phyloP scores from a whole-genome alignment of 192 early-diverging fungal genomes.

The Linnemannia exigua region DNA sequence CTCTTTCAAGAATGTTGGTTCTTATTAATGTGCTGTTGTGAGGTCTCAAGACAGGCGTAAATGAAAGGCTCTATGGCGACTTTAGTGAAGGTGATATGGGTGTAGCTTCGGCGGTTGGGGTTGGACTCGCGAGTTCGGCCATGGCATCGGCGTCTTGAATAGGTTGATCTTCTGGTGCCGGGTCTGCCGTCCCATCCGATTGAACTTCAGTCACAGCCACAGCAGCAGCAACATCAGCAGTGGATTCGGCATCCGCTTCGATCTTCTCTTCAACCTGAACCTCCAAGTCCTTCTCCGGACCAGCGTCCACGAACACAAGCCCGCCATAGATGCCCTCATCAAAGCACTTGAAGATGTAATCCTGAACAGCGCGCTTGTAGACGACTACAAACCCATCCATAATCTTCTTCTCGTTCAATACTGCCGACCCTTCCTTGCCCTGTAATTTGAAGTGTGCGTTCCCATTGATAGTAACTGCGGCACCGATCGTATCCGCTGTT shows the following conservation, averaged over 20 bases:
- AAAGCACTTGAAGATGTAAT: constrained; percentile 58
- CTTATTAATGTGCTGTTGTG: not conserved
- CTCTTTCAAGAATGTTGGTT: not conserved
- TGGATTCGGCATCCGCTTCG: not conserved
- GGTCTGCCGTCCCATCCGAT: not conserved
- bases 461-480: not conserved
- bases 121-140: not conserved
- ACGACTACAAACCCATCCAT: constrained; percentile 53
- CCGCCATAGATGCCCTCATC: constrained; percentile 63
- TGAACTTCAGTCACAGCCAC: not conserved
- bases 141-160: not conserved
- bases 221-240: not conserved
- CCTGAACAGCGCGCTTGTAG: constrained; percentile 51
- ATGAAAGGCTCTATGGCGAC: not conserved
- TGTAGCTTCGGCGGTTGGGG: not conserved
- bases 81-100: not conserved
- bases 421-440: constrained; percentile 32
- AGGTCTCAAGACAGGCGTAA: not conserved
- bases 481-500: not conserved
- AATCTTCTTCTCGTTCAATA: constrained; percentile 45
- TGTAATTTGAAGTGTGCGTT: constrained; percentile 14
- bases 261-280: not conserved
- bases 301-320: constrained; percentile 21
- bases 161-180: not conserved
- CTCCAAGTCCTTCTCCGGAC: constrained; percentile 8